Percentiles rank a stretch among this genome's conserved stretches.
These are phyloP conservation scores for Kazachstania bromeliacearum DNA, from an alignment of 805 yeast genomes.

Conservation along the genomic window DNA sequence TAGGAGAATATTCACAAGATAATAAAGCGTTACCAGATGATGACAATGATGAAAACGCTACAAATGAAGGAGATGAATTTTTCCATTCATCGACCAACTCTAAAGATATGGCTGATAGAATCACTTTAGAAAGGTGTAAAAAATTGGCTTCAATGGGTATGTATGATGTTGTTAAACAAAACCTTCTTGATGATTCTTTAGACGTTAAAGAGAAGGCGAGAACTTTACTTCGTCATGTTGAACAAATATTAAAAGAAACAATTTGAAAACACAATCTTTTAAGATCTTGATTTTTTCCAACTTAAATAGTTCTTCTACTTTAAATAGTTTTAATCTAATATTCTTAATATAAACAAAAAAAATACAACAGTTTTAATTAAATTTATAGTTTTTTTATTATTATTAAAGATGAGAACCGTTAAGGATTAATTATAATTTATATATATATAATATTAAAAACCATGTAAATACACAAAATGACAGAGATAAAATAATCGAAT, in stretches of 20 bases:
- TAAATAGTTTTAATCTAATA: no score
- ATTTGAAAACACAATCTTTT: no score
- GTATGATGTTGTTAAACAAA: conserved; percentile 22
- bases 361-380: no score
- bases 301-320: no score
- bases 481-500: conserved; percentile 7
- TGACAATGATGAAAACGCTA: conserved; percentile 4
- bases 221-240: conserved; percentile 26
- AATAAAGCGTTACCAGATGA: not conserved
- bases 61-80: conserved; percentile 12
- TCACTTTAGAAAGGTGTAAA: conserved; percentile 22
- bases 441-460: conserved; percentile 8
- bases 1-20: not conserved
- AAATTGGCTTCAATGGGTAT: conserved; percentile 23
- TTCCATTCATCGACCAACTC: conserved; percentile 8
- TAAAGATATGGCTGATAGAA: conserved; percentile 10
- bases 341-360: no score
- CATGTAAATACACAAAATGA: conserved; percentile 10
- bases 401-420: conserved; percentile 7
- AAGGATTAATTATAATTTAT: conserved; percentile 10
- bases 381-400: not conserved
- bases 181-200: conserved; percentile 20
- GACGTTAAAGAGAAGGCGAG: conserved; percentile 27
- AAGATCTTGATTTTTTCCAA: no score
- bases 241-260: conserved; percentile 18